Evolutionary conservation across 345 rosid species (phyloP), one percentile per base, ranked within the genome.

Genomic region (Eucalyptus guilfoylei): DNA sequence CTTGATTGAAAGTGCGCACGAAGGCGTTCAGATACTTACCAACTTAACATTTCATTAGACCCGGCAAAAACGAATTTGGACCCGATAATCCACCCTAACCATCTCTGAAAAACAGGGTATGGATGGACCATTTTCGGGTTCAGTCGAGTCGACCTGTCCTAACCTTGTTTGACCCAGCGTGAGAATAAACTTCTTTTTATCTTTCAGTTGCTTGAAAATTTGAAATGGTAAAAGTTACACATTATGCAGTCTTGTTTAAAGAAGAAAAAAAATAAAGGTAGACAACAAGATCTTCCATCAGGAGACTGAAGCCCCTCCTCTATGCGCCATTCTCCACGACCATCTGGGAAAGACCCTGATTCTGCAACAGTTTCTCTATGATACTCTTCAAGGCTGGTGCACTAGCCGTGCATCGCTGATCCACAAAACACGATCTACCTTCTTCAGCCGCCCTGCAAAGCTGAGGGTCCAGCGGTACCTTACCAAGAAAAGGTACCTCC

Each of bases 401-500:
- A 42, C 99, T 97, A 11, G 90, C 92, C 28, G 88, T 83, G 87
- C 99, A 97, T 88, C 92, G 94, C 93, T 90, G 91, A 88, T 94
- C 98, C 30, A 91, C 91, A 89, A 97, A 96, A 91, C 99, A 97
- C 30, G 99, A 97, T 90, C 94, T 93, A 58, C 98, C 99, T 93
- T 97, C 97, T 91, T 96, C 98, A 8, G 99, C 97, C 26, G 96
- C 96, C 93, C 92, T 93, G 90, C 97, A 94, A 48, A 97, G 96
- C 87, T 96, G 95, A 62, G 96, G 99, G 92, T 97, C 99, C 92
- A 97, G 89, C 2, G 98, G 99, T 49, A 97, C 97, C 92, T 95
- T 97, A 23, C 99, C 99, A 7, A 96, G 96, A 92, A 97, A 97
- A 8, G 95, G 95, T 26, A 97, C 94, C 37, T 91, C 95, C 99